These are phyloP conservation scores for Mollisiaceae sp. DNA, from an alignment of 2,329 filamentous ascomycete species.

Conservation along the genomic window DNA sequence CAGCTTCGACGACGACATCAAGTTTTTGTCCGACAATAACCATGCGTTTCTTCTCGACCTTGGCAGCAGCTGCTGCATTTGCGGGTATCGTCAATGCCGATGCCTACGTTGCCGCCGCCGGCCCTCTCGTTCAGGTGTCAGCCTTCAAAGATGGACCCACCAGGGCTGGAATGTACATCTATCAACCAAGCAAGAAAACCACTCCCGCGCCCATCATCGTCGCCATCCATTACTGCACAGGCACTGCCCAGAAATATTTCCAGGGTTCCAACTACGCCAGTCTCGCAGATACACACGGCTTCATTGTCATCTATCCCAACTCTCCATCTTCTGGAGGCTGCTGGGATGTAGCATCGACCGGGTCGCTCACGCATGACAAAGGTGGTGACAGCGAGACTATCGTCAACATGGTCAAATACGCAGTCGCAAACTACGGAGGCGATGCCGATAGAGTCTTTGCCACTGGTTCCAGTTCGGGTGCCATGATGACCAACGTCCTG, in stretches of 20 bases:
- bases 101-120: conserved; percentile 10
- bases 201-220: conserved; percentile 35
- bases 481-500: conserved; percentile 55
- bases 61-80: conserved; percentile 17
- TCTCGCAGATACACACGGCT: conserved; percentile 59
- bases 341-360: conserved; percentile 62
- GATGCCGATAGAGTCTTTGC: conserved; percentile 58
- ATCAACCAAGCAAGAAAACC: conserved; percentile 32
- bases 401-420: conserved; percentile 63
- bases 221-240: conserved; percentile 42
- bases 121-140: conserved; percentile 28
- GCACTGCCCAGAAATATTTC: conserved; percentile 47
- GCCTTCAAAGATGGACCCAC: conserved; percentile 35
- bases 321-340: conserved; percentile 58
- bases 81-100: conserved; percentile 18
- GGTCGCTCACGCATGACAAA: conserved; percentile 56
- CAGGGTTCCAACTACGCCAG: conserved; percentile 51
- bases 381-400: conserved; percentile 62
- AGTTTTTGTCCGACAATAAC: neutral
- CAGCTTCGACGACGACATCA: conserved; percentile 1
- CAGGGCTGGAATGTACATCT: conserved; percentile 36
- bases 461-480: conserved; percentile 52
- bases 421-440: conserved; percentile 56
- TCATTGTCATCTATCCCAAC: conserved; percentile 64
- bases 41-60: conserved; percentile 21